These are phyloP conservation scores for Cordyceps farinosa DNA, from an alignment of 2,329 filamentous ascomycete species.

Conservation along the genomic window DNA sequence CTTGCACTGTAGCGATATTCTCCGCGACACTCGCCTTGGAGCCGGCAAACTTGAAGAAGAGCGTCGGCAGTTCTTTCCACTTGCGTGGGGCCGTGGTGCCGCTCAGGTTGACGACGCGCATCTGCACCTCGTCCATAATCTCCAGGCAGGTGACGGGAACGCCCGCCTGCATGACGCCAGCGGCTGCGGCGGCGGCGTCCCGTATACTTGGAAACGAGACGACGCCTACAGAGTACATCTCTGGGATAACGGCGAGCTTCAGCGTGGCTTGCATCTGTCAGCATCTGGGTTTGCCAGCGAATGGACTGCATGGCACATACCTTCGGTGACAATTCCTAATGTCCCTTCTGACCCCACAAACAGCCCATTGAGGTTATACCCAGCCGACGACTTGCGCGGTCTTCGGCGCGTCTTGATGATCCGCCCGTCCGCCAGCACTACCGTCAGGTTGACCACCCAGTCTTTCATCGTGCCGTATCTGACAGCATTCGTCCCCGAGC, in stretches of 20 bases:
- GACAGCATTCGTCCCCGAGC: conserved; percentile 74
- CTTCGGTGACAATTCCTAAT: conserved; percentile 74
- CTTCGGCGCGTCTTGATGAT: conserved; percentile 74
- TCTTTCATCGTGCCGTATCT: conserved; percentile 85
- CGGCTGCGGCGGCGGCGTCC: conserved; percentile 70
- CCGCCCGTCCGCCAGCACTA: conserved; percentile 74
- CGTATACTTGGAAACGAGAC: conserved; percentile 75
- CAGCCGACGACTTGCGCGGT: conserved; percentile 77
- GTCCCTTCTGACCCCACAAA: conserved; percentile 83
- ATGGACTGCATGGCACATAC: conserved; percentile 26
- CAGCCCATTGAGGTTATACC: conserved; percentile 76
- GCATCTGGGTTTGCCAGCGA: neutral
- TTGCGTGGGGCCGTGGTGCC: conserved; percentile 64
- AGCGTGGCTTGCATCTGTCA: conserved; percentile 55
- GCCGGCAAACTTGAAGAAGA: conserved; percentile 85
- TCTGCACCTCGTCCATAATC: conserved; percentile 85
- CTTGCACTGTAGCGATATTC: conserved; percentile 66
- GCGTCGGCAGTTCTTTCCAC: conserved; percentile 72
- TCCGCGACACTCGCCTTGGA: conserved; percentile 74
- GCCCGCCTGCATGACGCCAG: conserved; percentile 70
- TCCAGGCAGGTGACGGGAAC: conserved; percentile 76
- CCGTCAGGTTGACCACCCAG: conserved; percentile 79
- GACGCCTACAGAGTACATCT: conserved; percentile 73
- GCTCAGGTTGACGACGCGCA: conserved; percentile 75
- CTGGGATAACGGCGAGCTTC: conserved; percentile 72